phyloP scores from a whole-genome alignment of 169 alveolate species.

The Plasmodium gonderi region DNA sequence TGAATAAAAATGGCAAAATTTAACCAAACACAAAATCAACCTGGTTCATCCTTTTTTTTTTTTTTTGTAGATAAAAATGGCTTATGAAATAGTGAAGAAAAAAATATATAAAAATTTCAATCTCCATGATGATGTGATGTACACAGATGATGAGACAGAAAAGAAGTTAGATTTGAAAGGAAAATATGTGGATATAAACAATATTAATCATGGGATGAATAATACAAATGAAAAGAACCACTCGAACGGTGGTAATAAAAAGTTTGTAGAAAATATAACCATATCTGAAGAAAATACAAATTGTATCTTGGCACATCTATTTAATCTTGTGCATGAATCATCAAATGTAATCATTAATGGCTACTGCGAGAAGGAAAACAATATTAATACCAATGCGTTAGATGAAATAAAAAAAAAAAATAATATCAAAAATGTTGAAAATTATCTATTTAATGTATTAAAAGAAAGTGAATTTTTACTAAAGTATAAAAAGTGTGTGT shows the following conservation, averaged over 20 bases:
- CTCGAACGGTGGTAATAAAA: neutral
- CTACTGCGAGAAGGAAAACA: conserved; percentile 50
- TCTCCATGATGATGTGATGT: conserved; percentile 1
- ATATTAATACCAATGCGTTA: neutral
- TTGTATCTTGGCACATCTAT: conserved; percentile 31
- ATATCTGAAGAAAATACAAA: conserved; percentile 33
- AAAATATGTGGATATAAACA: neutral
- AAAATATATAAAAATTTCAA: conserved; percentile 43
- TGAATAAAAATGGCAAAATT: no score
- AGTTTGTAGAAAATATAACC: neutral
- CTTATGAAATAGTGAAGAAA: conserved; percentile 32
- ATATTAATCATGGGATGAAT: neutral
- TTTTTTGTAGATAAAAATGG: conserved; percentile 8
- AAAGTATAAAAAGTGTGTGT: conserved; percentile 18
- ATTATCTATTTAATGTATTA: conserved; percentile 19
- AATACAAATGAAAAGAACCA: neutral
- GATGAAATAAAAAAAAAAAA: conserved; percentile 54
- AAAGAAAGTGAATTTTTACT: conserved; percentile 32
- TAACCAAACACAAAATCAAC: no score
- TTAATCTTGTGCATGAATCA: conserved; percentile 42
- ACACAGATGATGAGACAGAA: neutral
- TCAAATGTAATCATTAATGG: conserved; percentile 36
- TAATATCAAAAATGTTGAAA: conserved; percentile 30
- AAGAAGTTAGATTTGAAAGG: neutral
- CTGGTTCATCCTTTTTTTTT: neutral